Percentiles rank a stretch among this genome's conserved stretches.
These are phyloP conservation scores for Saccharomyces uvarum DNA, from an alignment of 1,139 yeast genomes.

Conservation along the genomic window DNA sequence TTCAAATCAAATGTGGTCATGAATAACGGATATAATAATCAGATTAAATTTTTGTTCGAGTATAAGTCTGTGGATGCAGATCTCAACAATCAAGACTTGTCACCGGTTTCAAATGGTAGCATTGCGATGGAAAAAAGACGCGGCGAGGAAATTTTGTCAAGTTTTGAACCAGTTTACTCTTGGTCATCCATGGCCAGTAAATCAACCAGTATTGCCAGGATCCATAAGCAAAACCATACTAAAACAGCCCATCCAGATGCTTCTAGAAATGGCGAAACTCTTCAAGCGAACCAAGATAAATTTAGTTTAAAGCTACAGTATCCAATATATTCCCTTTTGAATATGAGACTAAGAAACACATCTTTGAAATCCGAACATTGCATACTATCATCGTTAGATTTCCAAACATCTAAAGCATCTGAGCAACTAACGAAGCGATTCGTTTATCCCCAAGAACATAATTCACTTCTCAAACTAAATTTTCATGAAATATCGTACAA, in stretches of 20 bases:
- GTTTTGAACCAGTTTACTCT: constrained; percentile 22
- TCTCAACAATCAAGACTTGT: not conserved
- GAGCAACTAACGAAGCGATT: constrained; percentile 14
- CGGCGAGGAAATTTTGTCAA: constrained; percentile 13
- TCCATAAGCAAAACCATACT: not conserved
- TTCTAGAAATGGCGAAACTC: not conserved
- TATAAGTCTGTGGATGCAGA: constrained; percentile 5
- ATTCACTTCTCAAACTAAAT: constrained; percentile 7
- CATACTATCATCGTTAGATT: constrained; percentile 29
- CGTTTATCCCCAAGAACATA: not conserved
- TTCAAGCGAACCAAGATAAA: not conserved
- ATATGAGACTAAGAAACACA: constrained; percentile 29
- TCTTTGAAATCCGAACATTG: constrained; percentile 15
- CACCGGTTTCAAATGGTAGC: not conserved
- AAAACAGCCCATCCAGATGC: not conserved
- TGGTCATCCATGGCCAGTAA: constrained; percentile 9
- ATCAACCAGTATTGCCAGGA: not conserved
- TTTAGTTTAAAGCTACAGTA: constrained; percentile 11
- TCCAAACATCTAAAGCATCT: constrained; percentile 28
- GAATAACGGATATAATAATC: constrained; percentile 30
- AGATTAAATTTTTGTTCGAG: constrained; percentile 17
- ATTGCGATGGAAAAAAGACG: not conserved
- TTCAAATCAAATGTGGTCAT: constrained; percentile 28
- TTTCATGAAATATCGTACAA: constrained; percentile 19
- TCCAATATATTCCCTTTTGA: constrained; percentile 29